Evolutionary conservation across 163 green algal species (phyloP).

Genomic region (Prototheca wickerhamii): DNA sequence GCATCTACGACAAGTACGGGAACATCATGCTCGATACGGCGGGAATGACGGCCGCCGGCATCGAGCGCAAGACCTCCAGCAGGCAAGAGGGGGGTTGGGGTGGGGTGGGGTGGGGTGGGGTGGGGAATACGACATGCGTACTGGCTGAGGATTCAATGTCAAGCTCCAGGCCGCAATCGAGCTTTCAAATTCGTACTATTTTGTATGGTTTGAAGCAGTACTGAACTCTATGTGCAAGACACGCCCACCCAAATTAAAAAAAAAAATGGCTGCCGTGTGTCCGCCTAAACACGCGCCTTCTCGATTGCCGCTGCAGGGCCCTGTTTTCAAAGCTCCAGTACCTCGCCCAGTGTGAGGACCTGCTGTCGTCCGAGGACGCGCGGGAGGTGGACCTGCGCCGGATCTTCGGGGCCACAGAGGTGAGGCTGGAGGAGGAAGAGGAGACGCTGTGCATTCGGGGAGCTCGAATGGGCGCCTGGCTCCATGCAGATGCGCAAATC

Average conservation of each 20-base stretch:
- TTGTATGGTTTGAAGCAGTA: too few species aligned
- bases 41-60: conserved; percentile 54
- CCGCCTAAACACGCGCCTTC: not conserved
- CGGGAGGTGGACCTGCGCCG: conserved; percentile 6
- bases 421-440: not conserved
- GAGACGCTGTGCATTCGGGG: not conserved
- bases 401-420: conserved; percentile 23
- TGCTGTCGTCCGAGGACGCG: conserved; percentile 28
- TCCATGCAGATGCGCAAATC: not conserved
- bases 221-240: too few species aligned
- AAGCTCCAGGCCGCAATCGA: too few species aligned
- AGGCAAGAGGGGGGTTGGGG: not conserved
- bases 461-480: too few species aligned
- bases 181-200: too few species aligned
- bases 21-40: conserved; percentile 69
- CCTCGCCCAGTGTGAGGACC: conserved; percentile 50
- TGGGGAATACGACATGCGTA: not conserved
- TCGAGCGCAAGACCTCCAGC: conserved; percentile 76
- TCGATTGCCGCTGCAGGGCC: conserved; percentile 10
- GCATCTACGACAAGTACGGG: conserved; percentile 78
- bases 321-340: conserved; percentile 77
- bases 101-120: not conserved
- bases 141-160: not conserved
- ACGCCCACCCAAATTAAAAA: too few species aligned
- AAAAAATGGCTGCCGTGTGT: not conserved